These are phyloP conservation scores for Brassica carinata DNA, from an alignment of 345 rosid species.

Conservation along the genomic window DNA sequence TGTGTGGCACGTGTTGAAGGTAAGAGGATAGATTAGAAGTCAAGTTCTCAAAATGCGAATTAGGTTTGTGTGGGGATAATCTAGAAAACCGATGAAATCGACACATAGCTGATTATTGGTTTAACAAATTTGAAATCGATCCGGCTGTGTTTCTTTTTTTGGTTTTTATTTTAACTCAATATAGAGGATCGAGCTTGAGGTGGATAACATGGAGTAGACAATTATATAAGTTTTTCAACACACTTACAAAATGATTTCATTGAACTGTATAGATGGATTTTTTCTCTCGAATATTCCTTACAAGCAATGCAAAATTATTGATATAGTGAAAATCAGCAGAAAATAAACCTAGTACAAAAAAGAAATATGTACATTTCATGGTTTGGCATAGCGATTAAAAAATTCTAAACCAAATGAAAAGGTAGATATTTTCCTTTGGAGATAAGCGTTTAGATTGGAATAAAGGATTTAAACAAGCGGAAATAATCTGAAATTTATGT, in stretches of 20 bases:
- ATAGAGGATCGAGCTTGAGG: background rate
- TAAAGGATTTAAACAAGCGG: background rate
- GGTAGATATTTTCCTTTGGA: background rate
- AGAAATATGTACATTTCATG: background rate
- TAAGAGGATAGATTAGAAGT: conserved; percentile 16
- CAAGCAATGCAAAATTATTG: background rate
- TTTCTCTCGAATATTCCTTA: background rate
- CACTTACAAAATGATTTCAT: background rate
- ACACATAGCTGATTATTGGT: conserved; percentile 59
- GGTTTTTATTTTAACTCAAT: background rate
- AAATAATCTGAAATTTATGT: background rate
- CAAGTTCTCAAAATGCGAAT: conserved; percentile 21
- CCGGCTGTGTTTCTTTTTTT: conserved; percentile 37
- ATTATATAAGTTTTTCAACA: background rate
- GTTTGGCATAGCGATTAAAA: background rate
- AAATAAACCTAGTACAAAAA: background rate
- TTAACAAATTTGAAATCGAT: conserved; percentile 40
- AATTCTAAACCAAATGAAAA: background rate
- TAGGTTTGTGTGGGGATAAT: conserved; percentile 40
- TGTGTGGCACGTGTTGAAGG: conserved; percentile 31
- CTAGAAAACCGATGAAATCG: conserved; percentile 50
- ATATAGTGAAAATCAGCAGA: background rate
- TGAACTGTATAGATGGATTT: background rate
- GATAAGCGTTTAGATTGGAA: background rate
- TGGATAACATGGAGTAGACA: background rate